Evolutionary conservation across 108 stramenopile species (phyloP).

Genomic region (Fistulifera solaris): DNA sequence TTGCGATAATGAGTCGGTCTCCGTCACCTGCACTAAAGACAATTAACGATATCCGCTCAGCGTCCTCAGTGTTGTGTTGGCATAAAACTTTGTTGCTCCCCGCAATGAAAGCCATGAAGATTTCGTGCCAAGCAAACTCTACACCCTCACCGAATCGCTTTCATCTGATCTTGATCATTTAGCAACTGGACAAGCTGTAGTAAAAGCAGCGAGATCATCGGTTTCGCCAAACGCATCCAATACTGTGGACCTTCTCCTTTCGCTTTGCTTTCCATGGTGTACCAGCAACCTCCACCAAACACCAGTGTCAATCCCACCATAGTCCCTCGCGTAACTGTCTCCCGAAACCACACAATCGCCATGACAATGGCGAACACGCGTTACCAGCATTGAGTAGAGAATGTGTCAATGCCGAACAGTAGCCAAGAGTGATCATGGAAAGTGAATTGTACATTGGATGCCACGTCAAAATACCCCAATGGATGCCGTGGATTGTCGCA

Average conservation of each 20-base stretch:
- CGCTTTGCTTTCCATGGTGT: slow-evolving; percentile 12
- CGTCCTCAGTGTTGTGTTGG: too few species aligned
- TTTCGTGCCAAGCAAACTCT: too few species aligned
- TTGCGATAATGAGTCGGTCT: too few species aligned
- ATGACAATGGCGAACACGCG: slow-evolving; percentile 28
- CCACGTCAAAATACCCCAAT: slow-evolving; percentile 6
- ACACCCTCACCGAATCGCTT: too few species aligned
- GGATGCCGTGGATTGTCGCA: background rate
- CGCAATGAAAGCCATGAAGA: too few species aligned
- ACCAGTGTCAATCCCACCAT: slow-evolving; percentile 9
- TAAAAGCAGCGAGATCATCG: too few species aligned
- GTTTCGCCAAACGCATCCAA: too few species aligned
- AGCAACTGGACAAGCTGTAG: too few species aligned
- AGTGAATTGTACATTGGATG: slow-evolving; percentile 46
- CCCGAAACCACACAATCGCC: slow-evolving; percentile 24
- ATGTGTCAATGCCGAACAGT: slow-evolving; percentile 36
- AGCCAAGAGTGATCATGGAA: slow-evolving; percentile 32
- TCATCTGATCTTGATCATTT: too few species aligned
- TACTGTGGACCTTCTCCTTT: background rate
- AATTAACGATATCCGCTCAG: too few species aligned
- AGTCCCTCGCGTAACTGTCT: slow-evolving; percentile 2
- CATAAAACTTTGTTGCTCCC: too few species aligned
- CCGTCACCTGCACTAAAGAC: too few species aligned
- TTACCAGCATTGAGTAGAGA: slow-evolving; percentile 46
- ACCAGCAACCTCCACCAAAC: slow-evolving; percentile 18